These are phyloP conservation scores for Fomitopsis schrenkii DNA, from an alignment of 1,284 basidiomycete genomes.

Conservation along the genomic window DNA sequence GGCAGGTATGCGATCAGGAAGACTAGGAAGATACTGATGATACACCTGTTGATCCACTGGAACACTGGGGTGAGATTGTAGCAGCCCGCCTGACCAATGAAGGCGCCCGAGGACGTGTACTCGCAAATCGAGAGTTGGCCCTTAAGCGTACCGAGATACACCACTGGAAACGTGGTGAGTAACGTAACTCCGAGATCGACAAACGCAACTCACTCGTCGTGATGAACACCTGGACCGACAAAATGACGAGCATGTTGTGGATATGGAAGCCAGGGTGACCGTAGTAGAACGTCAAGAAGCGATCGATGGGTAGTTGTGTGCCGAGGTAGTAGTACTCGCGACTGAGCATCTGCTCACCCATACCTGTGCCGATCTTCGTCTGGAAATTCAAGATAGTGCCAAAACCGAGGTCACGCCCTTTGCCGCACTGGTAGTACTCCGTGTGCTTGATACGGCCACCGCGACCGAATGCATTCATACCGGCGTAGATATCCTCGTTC, in stretches of 20 bases:
- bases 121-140: constrained; percentile 74
- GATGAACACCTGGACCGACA: constrained; percentile 92
- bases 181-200: background rate
- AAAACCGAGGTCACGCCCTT: constrained; percentile 98
- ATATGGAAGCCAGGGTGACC: constrained; percentile 99
- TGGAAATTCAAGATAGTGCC: constrained; percentile 99
- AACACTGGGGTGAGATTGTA: constrained; percentile 90
- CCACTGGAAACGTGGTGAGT: constrained; percentile 48
- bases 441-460: constrained; percentile 99
- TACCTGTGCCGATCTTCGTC: constrained; percentile 99
- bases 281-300: constrained; percentile 99
- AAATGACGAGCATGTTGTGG: constrained; percentile 98
- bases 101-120: constrained; percentile 69
- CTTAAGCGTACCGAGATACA: constrained; percentile 90
- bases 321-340: constrained; percentile 99
- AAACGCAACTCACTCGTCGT: constrained; percentile 59
- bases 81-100: constrained; percentile 80
- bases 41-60: constrained; percentile 91
- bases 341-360: constrained; percentile 99
- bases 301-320: constrained; percentile 97
- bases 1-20: constrained; percentile 95
- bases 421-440: constrained; percentile 98
- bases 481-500: constrained; percentile 99
- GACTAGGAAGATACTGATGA: constrained; percentile 94
- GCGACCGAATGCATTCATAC: constrained; percentile 97